Conservation (phyloP, 352 stramenopile species). For the Blastocystis sp. region DNA sequence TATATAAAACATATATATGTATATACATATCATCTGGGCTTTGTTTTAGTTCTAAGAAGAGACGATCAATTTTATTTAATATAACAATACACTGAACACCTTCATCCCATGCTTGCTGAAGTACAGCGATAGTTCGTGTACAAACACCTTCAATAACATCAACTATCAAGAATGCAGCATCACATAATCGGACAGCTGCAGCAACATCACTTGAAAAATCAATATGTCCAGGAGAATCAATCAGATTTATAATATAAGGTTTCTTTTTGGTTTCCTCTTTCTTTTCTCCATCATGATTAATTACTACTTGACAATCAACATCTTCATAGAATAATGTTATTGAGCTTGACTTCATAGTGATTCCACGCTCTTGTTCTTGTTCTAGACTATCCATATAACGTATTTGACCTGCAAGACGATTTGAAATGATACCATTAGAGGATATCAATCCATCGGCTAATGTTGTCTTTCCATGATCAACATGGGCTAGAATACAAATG, state of each 20-base stretch:
- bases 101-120: slow-evolving; percentile 74
- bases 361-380: slow-evolving; percentile 75
- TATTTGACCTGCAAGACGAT: slow-evolving; percentile 74
- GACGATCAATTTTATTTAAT: slow-evolving; percentile 85
- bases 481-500: slow-evolving; percentile 78
- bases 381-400: slow-evolving; percentile 79
- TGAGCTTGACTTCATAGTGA: slow-evolving; percentile 83
- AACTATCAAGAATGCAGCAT: slow-evolving; percentile 74
- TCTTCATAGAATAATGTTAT: slow-evolving; percentile 71
- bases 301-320: slow-evolving; percentile 22
- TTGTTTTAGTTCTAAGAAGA: slow-evolving; percentile 73
- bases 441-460: slow-evolving; percentile 79
- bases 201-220: slow-evolving; percentile 82
- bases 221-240: slow-evolving; percentile 78
- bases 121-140: slow-evolving; percentile 72
- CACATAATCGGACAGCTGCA: slow-evolving; percentile 70
- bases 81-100: slow-evolving; percentile 74
- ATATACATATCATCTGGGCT: slow-evolving; percentile 69
- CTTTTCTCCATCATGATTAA: slow-evolving; percentile 1
- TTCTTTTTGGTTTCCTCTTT: slow-evolving; percentile 26
- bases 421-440: slow-evolving; percentile 84
- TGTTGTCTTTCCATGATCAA: slow-evolving; percentile 72
- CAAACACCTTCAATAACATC: slow-evolving; percentile 83
- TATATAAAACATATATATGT: no score
- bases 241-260: slow-evolving; percentile 73